Evolutionary conservation across 768 basidiomycete species (phyloP).

Genomic region (Pisolithus microcarpus): DNA sequence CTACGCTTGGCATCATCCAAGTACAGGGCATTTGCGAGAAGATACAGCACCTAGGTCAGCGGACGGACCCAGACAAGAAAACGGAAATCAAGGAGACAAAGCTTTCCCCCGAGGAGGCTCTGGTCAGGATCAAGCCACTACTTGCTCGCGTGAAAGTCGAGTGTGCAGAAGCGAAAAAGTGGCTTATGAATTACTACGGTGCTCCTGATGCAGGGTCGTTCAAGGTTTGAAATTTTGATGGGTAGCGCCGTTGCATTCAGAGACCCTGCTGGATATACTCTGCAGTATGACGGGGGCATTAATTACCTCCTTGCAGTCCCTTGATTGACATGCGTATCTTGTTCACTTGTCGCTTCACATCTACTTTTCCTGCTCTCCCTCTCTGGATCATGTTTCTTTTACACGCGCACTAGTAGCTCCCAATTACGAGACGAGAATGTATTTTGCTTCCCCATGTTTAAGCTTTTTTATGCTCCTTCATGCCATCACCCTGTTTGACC

Average conservation of each 20-base stretch:
- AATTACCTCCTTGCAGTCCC: too few relatives aligned
- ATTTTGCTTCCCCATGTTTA: not conserved
- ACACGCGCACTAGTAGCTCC: slow-evolving; percentile 18
- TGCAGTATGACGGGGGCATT: slow-evolving; percentile 10
- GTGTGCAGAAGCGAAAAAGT: slow-evolving; percentile 59
- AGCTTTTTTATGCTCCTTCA: not conserved
- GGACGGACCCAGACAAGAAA: slow-evolving; percentile 47
- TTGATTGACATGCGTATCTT: slow-evolving; percentile 3
- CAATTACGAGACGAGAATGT: slow-evolving; percentile 6
- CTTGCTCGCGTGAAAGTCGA: slow-evolving; percentile 58
- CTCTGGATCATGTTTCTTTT: slow-evolving; percentile 9
- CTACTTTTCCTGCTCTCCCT: slow-evolving; percentile 12
- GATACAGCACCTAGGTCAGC: slow-evolving; percentile 82
- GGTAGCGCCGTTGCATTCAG: not conserved
- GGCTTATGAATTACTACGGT: slow-evolving; percentile 43
- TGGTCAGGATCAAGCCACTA: slow-evolving; percentile 49
- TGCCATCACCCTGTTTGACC: too few relatives aligned
- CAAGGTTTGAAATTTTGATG: not conserved
- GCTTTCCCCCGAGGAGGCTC: slow-evolving; percentile 45
- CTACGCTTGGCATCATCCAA: slow-evolving; percentile 76
- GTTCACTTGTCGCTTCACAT: slow-evolving; percentile 6
- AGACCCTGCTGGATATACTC: not conserved
- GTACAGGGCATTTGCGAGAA: slow-evolving; percentile 84
- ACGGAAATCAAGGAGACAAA: slow-evolving; percentile 22
- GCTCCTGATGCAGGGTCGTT: not conserved